Percentiles rank a stretch among this genome's conserved stretches.
Evolutionary conservation across 2,329 filamentous ascomycete genomes (phyloP).

Genomic region (Samsoniella hepiali): DNA sequence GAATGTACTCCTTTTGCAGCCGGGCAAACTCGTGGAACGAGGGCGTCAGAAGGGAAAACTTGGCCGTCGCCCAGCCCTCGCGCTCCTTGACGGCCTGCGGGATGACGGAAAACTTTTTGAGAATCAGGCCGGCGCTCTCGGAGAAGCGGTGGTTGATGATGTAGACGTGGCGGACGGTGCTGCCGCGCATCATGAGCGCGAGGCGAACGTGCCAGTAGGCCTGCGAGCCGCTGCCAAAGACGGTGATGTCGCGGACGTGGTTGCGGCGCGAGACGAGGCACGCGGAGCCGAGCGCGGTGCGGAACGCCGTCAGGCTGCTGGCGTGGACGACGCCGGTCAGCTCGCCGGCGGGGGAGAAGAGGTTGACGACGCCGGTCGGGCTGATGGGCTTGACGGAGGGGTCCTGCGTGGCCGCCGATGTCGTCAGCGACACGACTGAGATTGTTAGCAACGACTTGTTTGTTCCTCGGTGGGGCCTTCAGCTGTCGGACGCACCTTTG

Average conservation of each 20-base stretch:
- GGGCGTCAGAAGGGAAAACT: conserved; percentile 67
- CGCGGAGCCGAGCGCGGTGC: conserved; percentile 70
- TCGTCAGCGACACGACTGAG: conserved; percentile 61
- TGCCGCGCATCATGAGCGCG: conserved; percentile 67
- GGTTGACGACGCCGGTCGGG: conserved; percentile 65
- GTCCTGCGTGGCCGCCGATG: conserved; percentile 33
- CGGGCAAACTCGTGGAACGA: conserved; percentile 65
- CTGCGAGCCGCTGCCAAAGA: conserved; percentile 86
- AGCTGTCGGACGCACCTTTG: conserved; percentile 49
- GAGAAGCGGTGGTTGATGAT: conserved; percentile 75
- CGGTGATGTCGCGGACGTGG: conserved; percentile 69
- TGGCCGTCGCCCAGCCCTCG: conserved; percentile 62
- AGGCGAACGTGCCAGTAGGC: conserved; percentile 94
- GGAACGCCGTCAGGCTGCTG: conserved; percentile 72
- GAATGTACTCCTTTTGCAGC: conserved; percentile 67
- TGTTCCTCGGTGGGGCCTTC: background rate
- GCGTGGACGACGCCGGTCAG: conserved; percentile 70
- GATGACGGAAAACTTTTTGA: conserved; percentile 47
- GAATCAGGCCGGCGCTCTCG: conserved; percentile 50
- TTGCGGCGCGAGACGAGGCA: conserved; percentile 63
- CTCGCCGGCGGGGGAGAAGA: conserved; percentile 61
- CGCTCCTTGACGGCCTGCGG: conserved; percentile 43
- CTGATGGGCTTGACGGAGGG: conserved; percentile 35
- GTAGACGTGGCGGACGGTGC: conserved; percentile 73
- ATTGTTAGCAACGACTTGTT: background rate